These are phyloP conservation scores for Yamadazyma endophytica DNA, from an alignment of 805 yeast species.

Conservation along the genomic window DNA sequence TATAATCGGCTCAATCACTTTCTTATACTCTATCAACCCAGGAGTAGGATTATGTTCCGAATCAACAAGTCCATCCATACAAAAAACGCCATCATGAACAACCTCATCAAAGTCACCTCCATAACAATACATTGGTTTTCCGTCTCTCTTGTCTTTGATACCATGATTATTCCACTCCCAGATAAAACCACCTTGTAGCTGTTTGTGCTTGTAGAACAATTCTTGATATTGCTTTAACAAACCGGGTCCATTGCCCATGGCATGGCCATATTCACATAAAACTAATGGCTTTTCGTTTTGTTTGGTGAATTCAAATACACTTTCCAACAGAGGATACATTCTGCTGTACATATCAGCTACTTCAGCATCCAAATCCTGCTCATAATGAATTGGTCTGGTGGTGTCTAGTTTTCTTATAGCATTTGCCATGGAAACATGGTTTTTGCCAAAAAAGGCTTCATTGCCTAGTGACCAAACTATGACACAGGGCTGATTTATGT, in stretches of 20 bases:
- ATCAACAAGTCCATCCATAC: conserved; percentile 29
- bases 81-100: conserved; percentile 31
- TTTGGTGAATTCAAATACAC: conserved; percentile 13
- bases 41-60: conserved; percentile 32
- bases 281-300: conserved; percentile 24
- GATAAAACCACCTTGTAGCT: conserved; percentile 32
- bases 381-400: conserved; percentile 29
- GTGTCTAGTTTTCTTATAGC: conserved; percentile 17
- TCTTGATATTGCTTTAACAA: conserved; percentile 27
- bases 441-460: conserved; percentile 30
- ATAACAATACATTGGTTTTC: conserved; percentile 16
- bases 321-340: conserved; percentile 25
- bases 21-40: conserved; percentile 25
- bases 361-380: conserved; percentile 22
- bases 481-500: conserved; percentile 29
- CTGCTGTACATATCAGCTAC: conserved; percentile 24
- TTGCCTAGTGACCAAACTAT: conserved; percentile 38
- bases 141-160: conserved; percentile 10
- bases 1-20: conserved; percentile 29
- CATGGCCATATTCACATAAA: conserved; percentile 34
- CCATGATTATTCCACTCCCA: conserved; percentile 42
- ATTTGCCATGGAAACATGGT: conserved; percentile 24
- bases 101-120: conserved; percentile 36
- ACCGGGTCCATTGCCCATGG: conserved; percentile 39
- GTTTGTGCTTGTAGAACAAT: conserved; percentile 20